Evolutionary conservation across 2,329 filamentous ascomycete genomes (phyloP).

Genomic region (Colletotrichum abscissum): DNA sequence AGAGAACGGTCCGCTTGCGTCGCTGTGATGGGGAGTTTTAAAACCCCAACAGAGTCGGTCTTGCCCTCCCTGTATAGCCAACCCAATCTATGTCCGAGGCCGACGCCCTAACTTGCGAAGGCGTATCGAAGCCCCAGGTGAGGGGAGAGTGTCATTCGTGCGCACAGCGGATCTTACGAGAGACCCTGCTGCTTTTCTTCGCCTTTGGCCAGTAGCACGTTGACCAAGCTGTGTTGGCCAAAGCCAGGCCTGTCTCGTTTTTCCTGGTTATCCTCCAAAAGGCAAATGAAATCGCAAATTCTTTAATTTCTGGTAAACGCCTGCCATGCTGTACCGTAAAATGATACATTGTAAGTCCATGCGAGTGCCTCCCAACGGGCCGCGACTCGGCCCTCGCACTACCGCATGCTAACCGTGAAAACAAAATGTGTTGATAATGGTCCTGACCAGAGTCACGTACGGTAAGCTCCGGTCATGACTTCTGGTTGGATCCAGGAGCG

Average conservation of each 20-base stretch:
- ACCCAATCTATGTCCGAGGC: conserved; percentile 20
- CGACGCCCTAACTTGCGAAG: neutral
- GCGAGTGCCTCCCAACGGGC: conserved; percentile 10
- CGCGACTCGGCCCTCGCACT: conserved; percentile 20
- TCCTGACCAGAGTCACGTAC: neutral
- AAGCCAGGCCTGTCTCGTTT: neutral
- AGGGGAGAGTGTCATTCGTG: conserved; percentile 23
- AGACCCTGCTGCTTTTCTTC: neutral
- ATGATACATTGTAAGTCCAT: conserved; percentile 31
- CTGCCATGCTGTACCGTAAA: conserved; percentile 33
- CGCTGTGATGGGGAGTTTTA: neutral
- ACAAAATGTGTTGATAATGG: neutral
- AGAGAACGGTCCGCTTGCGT: neutral
- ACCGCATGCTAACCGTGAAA: conserved; percentile 4
- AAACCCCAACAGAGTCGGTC: neutral
- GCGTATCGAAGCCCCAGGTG: conserved; percentile 11
- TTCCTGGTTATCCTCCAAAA: conserved; percentile 1
- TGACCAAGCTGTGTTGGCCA: neutral
- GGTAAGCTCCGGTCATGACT: conserved; percentile 16
- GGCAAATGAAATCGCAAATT: conserved; percentile 16
- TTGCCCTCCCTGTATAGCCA: neutral
- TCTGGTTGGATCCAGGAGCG: conserved; percentile 6
- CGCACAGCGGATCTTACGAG: neutral
- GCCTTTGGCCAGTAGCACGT: neutral
- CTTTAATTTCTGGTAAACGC: conserved; percentile 29